These are phyloP conservation scores for Shiraia sp. DNA, from an alignment of 2,329 filamentous ascomycete species.

Conservation along the genomic window DNA sequence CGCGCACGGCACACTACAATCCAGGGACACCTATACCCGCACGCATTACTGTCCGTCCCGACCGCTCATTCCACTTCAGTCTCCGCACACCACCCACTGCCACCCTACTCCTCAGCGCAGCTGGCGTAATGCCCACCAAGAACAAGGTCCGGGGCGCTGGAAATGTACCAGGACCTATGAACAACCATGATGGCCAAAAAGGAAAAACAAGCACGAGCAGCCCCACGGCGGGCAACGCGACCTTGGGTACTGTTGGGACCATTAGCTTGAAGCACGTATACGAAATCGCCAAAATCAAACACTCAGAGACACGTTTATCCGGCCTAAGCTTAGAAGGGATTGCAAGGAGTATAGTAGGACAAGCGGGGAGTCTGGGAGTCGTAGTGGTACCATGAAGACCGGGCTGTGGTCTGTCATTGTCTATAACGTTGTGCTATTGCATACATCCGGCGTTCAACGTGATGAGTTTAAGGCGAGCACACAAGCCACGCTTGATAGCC, in stretches of 20 bases:
- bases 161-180: constrained; percentile 53
- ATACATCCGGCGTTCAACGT: constrained; percentile 1
- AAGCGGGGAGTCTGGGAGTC: constrained; percentile 56
- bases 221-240: constrained; percentile 59
- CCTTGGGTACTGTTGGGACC: constrained; percentile 77
- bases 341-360: constrained; percentile 68
- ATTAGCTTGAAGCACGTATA: constrained; percentile 94
- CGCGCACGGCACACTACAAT: constrained; percentile 81
- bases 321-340: constrained; percentile 85
- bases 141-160: constrained; percentile 74
- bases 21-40: constrained; percentile 86
- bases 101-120: constrained; percentile 82
- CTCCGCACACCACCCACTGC: constrained; percentile 93
- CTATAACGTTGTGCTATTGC: too few species aligned
- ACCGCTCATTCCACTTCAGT: constrained; percentile 92
- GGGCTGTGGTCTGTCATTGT: constrained; percentile 1
- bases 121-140: constrained; percentile 74
- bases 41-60: constrained; percentile 86
- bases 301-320: constrained; percentile 49
- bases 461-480: not conserved
- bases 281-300: constrained; percentile 97
- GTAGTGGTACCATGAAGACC: constrained; percentile 51
- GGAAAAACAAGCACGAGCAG: constrained; percentile 37
- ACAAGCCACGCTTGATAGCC: not conserved
- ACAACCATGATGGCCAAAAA: constrained; percentile 44